These are phyloP conservation scores for Inonotus obliquus DNA, from an alignment of 1,284 basidiomycete genomes.

Conservation along the genomic window DNA sequence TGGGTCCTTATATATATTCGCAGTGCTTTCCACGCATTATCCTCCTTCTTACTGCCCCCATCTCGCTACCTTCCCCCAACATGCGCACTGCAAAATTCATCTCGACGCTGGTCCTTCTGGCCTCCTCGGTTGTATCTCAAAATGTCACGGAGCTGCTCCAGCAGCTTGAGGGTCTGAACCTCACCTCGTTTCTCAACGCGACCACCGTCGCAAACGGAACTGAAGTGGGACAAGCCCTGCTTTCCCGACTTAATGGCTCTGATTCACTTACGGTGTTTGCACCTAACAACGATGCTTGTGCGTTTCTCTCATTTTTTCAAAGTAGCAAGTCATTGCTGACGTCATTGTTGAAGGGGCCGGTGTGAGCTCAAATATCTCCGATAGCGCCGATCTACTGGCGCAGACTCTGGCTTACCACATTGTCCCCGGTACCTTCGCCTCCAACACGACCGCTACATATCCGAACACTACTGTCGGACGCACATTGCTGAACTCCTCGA, in stretches of 20 bases:
- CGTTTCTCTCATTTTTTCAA: conserved; percentile 15
- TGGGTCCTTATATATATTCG: background rate
- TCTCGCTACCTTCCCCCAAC: background rate
- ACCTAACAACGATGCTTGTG: conserved; percentile 45
- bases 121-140: conserved; percentile 24
- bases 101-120: conserved; percentile 21
- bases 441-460: conserved; percentile 36
- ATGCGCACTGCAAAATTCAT: conserved; percentile 19
- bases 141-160: conserved; percentile 33
- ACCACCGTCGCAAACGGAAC: conserved; percentile 38
- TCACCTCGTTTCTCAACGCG: conserved; percentile 35
- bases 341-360: conserved; percentile 29
- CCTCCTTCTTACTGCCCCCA: background rate
- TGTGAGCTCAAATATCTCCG: conserved; percentile 32
- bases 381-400: conserved; percentile 35
- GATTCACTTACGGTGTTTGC: conserved; percentile 41
- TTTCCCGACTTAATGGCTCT: conserved; percentile 36
- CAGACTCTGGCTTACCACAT: conserved; percentile 60
- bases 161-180: conserved; percentile 31
- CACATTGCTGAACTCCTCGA: conserved; percentile 49
- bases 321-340: background rate
- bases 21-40: background rate
- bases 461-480: conserved; percentile 60
- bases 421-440: conserved; percentile 51
- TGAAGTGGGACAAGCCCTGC: conserved; percentile 37